Evolutionary conservation across 257 asterid species (phyloP), one percentile per base, ranked within the genome.

Genomic region (Rauvolfia tetraphylla): DNA sequence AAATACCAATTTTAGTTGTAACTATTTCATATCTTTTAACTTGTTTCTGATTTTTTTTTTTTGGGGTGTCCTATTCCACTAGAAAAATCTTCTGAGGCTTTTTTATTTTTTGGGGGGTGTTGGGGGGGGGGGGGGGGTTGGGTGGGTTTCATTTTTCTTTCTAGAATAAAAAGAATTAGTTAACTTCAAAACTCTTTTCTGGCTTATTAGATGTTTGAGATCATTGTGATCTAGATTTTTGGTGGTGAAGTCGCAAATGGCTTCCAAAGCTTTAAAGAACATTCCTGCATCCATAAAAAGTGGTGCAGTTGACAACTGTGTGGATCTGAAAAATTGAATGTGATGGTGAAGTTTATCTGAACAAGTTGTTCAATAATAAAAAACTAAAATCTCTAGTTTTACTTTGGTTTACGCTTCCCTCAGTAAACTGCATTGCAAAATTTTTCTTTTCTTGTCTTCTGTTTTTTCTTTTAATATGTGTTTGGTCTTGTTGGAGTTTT

Each of bases 231-330:
- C 22, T 61, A 27, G 38, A 29, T 27, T 34, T 34, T 72, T 5
- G 48, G 59, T 41, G 27, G 73, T 77, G 61, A 63, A 23, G 25
- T 80, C n/a, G 71, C 57, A 29, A 41, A 41, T 68, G 70, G 33
- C 33, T 54, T 74, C 72, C 22, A 61, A 61, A 33, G 72, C 61
- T 69, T 44, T 1, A 1, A 77, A 42, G 59, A 17, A 25, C 17
- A 44, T 23, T 68, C 20, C 72, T 39, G 36, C 23, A 66, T 39
- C 33, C 7, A 67, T 20, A 39, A 18, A 39, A 18, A 20, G 51
- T 12, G 4, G 27, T 18, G 33, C 58, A 44, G 41, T 53, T 25
- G 58, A 70, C 72, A 67, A 46, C 22, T 70, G 13, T 46, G 0
- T 51, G 10, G 51, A 61, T 70, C 12, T 1, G 22, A 23, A 44